These are phyloP conservation scores for Exserohilum turcica DNA, from an alignment of 2,329 filamentous ascomycete species.

Conservation along the genomic window DNA sequence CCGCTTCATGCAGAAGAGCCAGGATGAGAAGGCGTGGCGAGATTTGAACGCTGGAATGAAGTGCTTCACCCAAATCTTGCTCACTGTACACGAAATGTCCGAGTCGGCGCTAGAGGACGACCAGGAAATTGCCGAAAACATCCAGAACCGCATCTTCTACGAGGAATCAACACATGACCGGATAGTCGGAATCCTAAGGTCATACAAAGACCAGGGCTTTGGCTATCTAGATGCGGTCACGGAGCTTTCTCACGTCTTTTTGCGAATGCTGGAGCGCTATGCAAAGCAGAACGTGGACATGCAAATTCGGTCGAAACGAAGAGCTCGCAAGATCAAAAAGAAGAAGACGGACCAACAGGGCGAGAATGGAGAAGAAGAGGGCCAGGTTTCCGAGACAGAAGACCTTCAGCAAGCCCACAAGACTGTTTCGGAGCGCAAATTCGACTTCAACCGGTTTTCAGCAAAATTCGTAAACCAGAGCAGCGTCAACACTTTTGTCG, in stretches of 20 bases:
- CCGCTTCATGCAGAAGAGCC: conserved; percentile 75
- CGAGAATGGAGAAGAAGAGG: conserved; percentile 61
- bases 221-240: conserved; percentile 92
- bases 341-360: conserved; percentile 55
- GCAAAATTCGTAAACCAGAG: conserved; percentile 80
- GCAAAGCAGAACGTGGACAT: conserved; percentile 94
- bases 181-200: conserved; percentile 76
- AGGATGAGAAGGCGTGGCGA: conserved; percentile 84
- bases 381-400: conserved; percentile 62
- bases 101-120: conserved; percentile 87
- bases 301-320: conserved; percentile 82
- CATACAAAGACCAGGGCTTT: conserved; percentile 93
- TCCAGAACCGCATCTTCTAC: conserved; percentile 96
- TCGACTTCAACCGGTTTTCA: conserved; percentile 87
- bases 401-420: conserved; percentile 73
- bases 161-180: conserved; percentile 93
- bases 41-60: conserved; percentile 87
- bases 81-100: conserved; percentile 92
- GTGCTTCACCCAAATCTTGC: conserved; percentile 90
- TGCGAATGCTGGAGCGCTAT: conserved; percentile 89
- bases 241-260: conserved; percentile 87
- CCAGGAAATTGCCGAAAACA: conserved; percentile 97
- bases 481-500: conserved; percentile 86
- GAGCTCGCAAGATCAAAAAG: conserved; percentile 74
- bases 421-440: conserved; percentile 81